Percentiles rank a stretch among this genome's conserved stretches.
Evolutionary conservation across 306 rosid species (phyloP).

Genomic region (Mimosa bimucronata): DNA sequence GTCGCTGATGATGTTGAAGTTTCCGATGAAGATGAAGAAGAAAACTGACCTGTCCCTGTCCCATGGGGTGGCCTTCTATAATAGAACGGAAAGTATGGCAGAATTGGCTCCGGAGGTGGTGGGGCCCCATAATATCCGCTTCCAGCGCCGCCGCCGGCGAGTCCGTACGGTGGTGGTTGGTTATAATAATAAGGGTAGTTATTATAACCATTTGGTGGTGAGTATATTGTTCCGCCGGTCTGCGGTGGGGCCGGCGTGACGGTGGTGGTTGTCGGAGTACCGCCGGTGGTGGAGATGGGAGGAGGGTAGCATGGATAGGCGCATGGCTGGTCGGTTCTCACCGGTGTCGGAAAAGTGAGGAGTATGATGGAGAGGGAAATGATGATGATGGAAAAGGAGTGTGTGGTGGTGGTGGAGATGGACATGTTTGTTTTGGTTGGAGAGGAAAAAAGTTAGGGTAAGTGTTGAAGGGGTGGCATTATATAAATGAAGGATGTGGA

Average conservation of each 20-base stretch:
- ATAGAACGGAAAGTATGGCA: slow-evolving; percentile 91
- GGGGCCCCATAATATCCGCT: slow-evolving; percentile 41
- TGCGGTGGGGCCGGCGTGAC: slow-evolving; percentile 52
- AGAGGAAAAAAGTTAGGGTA: not conserved
- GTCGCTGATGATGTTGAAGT: not conserved
- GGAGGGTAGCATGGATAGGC: slow-evolving; percentile 87
- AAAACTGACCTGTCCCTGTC: slow-evolving; percentile 36
- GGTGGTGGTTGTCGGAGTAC: slow-evolving; percentile 48
- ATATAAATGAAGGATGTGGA: slow-evolving; percentile 34
- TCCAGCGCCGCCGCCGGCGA: not conserved
- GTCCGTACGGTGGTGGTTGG: slow-evolving; percentile 56
- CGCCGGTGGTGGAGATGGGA: slow-evolving; percentile 46
- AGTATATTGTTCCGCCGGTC: slow-evolving; percentile 42
- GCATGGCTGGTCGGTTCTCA: slow-evolving; percentile 61
- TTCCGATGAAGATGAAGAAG: not conserved
- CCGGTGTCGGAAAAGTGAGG: slow-evolving; percentile 43
- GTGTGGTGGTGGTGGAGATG: slow-evolving; percentile 2
- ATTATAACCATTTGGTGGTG: slow-evolving; percentile 58
- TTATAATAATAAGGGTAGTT: slow-evolving; percentile 47
- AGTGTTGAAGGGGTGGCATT: slow-evolving; percentile 24
- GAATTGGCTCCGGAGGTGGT: slow-evolving; percentile 93
- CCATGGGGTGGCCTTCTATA: slow-evolving; percentile 67
- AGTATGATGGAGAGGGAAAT: slow-evolving; percentile 37
- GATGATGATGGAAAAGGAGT: slow-evolving; percentile 32
- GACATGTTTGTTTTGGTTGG: slow-evolving; percentile 41